phyloP scores from a whole-genome alignment of 192 early-diverging fungal genomes.

The Geranomyces variabilis region DNA sequence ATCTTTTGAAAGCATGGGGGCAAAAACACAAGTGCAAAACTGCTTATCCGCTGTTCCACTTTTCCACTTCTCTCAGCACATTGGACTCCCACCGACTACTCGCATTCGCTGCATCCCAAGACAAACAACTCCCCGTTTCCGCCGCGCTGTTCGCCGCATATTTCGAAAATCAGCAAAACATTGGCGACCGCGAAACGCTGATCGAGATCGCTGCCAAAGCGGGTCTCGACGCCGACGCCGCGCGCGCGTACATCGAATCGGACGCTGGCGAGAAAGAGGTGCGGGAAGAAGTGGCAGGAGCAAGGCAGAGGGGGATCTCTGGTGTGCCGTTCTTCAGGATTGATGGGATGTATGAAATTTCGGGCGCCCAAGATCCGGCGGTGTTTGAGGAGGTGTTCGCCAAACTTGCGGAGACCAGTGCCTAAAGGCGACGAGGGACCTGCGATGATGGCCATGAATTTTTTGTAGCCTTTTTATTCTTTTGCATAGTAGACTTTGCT shows the following conservation, averaged over 20 bases:
- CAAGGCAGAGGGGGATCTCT: constrained; percentile 50
- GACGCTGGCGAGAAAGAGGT: constrained; percentile 56
- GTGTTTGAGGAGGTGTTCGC: constrained; percentile 54
- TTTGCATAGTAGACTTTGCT: no score
- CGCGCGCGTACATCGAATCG: constrained; percentile 56
- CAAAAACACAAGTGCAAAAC: not conserved
- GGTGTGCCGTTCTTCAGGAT: constrained; percentile 78
- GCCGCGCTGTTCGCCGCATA: constrained; percentile 68
- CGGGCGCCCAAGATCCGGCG: constrained; percentile 71
- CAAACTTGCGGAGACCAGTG: not conserved
- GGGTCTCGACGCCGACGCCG: constrained; percentile 59
- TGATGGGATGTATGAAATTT: constrained; percentile 55
- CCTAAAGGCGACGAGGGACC: no score
- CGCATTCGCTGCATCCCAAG: constrained; percentile 28
- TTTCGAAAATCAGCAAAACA: constrained; percentile 73
- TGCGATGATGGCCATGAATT: no score
- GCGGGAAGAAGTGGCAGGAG: constrained; percentile 46
- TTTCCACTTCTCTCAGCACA: constrained; percentile 16
- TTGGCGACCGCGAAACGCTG: constrained; percentile 64
- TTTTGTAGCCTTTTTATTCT: no score
- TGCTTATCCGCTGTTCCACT: not conserved
- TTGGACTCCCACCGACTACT: constrained; percentile 26
- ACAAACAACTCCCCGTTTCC: constrained; percentile 61
- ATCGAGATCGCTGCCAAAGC: constrained; percentile 58
- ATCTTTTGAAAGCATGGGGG: not conserved